Evolutionary conservation across 768 basidiomycete genomes (phyloP).

Genomic region (Tricholoma flavovirens): DNA sequence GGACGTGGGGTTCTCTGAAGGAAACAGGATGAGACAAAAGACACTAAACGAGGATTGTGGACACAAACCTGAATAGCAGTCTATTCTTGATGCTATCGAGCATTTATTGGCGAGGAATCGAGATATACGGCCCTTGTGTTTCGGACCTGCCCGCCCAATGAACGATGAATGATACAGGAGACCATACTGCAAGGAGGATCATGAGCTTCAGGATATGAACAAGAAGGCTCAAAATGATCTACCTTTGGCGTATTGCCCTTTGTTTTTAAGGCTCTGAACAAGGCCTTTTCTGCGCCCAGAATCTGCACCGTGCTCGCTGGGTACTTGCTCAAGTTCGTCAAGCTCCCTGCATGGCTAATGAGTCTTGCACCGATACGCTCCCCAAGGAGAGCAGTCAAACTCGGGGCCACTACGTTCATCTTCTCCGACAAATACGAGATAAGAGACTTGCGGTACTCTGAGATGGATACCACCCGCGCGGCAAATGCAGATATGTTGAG

Average conservation of each 20-base stretch:
- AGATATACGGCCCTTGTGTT: slow-evolving; percentile 95
- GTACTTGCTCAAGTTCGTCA: slow-evolving; percentile 97
- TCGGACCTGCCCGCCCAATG: slow-evolving; percentile 91
- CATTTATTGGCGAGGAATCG: slow-evolving; percentile 99
- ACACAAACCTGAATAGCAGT: slow-evolving; percentile 78
- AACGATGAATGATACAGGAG: slow-evolving; percentile 96
- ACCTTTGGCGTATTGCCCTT: slow-evolving; percentile 99
- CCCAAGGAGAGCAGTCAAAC: slow-evolving; percentile 82
- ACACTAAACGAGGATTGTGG: not conserved
- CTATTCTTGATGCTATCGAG: slow-evolving; percentile 94
- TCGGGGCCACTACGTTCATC: slow-evolving; percentile 97
- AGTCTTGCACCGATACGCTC: slow-evolving; percentile 89
- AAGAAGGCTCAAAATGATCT: slow-evolving; percentile 7
- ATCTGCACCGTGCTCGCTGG: slow-evolving; percentile 98
- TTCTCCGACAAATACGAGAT: slow-evolving; percentile 88
- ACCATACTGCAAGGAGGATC: slow-evolving; percentile 63
- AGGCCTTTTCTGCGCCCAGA: slow-evolving; percentile 94
- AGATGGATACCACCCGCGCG: slow-evolving; percentile 80
- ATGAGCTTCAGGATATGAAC: not conserved
- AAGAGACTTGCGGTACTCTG: slow-evolving; percentile 90
- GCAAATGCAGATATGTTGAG: slow-evolving; percentile 94
- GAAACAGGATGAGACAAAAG: slow-evolving; percentile 2
- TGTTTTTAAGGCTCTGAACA: slow-evolving; percentile 96
- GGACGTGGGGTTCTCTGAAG: slow-evolving; percentile 73
- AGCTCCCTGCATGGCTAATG: slow-evolving; percentile 93